Evolutionary conservation across 805 yeast genomes (phyloP), one percentile per base, ranked within the genome.

Genomic region (Starmerella lactis-condensi): DNA sequence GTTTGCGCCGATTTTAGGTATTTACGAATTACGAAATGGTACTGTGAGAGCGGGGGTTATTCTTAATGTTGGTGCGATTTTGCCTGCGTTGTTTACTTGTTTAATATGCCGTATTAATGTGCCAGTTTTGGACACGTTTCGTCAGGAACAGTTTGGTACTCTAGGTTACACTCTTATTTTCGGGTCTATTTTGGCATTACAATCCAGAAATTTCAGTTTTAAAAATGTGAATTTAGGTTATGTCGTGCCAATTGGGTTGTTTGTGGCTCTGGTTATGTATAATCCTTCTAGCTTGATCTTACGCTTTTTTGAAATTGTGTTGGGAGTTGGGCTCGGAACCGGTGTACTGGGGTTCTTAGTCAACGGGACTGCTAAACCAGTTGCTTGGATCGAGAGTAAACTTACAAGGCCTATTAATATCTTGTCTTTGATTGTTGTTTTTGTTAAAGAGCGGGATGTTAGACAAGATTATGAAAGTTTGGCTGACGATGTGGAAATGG

Each of bases 1-100:
- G 1, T 47, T 81, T 27, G 57, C 65, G 35, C 64, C 74, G 1
- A 69, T 76, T 14, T 50, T 79, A 44, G 58, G 72, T 9, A 58
- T 61, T 31, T 81, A 72, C 51, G 94, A 81, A 57, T 56, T 62
- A 34, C 49, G 54, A 15, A 74, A 78, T 45, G 95, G 94, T 5
- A 79, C 95, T 0, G 75, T 81, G 3, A 69, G 78, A 51, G 75
- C 93, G 4, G 93, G 91, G 4, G 60, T 82, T 28, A 72, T 81
- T 11, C 57, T 82, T 34, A 81, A 79, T 49, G 47, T 76, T 17
- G 52, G 75, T 29, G 77, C 92, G 2, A 70, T 74, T 1, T 51
- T 68, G 4, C 64, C 85, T 2, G 93, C 75, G 4, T 45, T 78
- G 24, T 64, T 67, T 27, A 74, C 65, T 52, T 64, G 75, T 26